Base-by-base conservation (phyloP, 352 stramenopile genomes). In the Peronospora belbahrii region DNA sequence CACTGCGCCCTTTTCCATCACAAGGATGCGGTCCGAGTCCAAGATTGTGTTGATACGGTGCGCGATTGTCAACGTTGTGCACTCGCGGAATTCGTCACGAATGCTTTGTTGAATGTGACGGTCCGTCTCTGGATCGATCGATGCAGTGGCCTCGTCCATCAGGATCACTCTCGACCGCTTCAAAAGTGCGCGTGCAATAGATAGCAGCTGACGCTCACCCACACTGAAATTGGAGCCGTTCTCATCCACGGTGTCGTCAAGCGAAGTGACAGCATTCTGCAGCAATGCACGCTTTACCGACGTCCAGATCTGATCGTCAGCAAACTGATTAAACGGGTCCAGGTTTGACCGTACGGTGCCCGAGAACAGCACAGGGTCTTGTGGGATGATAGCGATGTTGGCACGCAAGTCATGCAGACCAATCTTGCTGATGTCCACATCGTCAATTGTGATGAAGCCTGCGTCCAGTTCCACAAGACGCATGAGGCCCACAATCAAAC, bases 141-240 rank as follows among this genome's bases (percentile, higher is more conserved):
- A 88, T 20, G 85, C 77, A 3, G 95, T 98, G 9, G 93, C 94
- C 62, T 98, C 96, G 65, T 99, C 96, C 38, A 99, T 62, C 9
- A 98, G 66, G 5, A 98, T 66, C 35, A 84, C 64, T 23, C 92
- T 94, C 20, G 48, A 23, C 72, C 95, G 78, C 15, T 86, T 77
- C 15, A 98, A 44, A 14, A 98, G 52, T 13, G 93, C 95, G 32
- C 95, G 76, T 5, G 89, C 94, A 51, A 99, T 97, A 35, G 91
- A 98, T 4, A 98, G 45, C 15, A 98, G 64, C 53, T 98, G 95
- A 3, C 93, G 65, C 53, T 98, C 85, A 9, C 95, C 95, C 41
- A 98, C 31, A n/a, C n/a, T n/a, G n/a, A n/a, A n/a, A n/a, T n/a
- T n/a, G n/a, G n/a, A n/a, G n/a, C n/a, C n/a, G n/a, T 83, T 82